These are phyloP conservation scores for Talaromyces islandicus DNA, from an alignment of 2,329 filamentous ascomycete species.

Conservation along the genomic window DNA sequence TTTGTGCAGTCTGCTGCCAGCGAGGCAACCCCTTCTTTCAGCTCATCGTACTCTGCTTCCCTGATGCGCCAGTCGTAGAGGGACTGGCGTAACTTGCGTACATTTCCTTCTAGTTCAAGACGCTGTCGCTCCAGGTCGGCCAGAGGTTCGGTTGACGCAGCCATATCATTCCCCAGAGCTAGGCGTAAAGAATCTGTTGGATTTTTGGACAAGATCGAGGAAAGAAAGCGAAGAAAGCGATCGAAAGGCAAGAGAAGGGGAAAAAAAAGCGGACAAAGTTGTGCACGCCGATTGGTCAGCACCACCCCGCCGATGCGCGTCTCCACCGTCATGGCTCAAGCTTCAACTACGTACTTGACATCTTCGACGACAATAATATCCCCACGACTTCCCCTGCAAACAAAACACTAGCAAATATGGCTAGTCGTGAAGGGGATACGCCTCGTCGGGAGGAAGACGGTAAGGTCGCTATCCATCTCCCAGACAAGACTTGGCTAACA, in stretches of 20 bases:
- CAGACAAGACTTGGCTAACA: background rate
- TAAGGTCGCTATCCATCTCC: slow-evolving; percentile 15
- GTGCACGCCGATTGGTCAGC: slow-evolving; percentile 13
- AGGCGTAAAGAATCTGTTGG: background rate
- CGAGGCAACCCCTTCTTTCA: slow-evolving; percentile 72
- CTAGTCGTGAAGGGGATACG: slow-evolving; percentile 25
- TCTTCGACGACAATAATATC: background rate
- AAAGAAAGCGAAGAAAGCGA: slow-evolving; percentile 1
- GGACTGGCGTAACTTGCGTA: slow-evolving; percentile 66
- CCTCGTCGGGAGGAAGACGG: slow-evolving; percentile 38
- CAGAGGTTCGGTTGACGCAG: slow-evolving; percentile 46
- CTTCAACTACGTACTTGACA: background rate
- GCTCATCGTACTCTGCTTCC: slow-evolving; percentile 84
- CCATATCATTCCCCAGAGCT: slow-evolving; percentile 18
- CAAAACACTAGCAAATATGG: slow-evolving; percentile 17
- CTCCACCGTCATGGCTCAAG: background rate
- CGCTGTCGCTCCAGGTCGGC: slow-evolving; percentile 69
- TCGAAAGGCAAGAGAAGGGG: slow-evolving; percentile 7
- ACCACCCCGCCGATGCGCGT: background rate
- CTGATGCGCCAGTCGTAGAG: slow-evolving; percentile 85
- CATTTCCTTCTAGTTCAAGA: slow-evolving; percentile 66
- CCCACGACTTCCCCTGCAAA: background rate
- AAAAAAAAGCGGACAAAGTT: background rate
- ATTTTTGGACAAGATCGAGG: slow-evolving; percentile 8
- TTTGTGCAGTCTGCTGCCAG: slow-evolving; percentile 45